Evolutionary conservation across 164 flowering plant genomes (phyloP).

Genomic region (Kingdonia uniflora): DNA sequence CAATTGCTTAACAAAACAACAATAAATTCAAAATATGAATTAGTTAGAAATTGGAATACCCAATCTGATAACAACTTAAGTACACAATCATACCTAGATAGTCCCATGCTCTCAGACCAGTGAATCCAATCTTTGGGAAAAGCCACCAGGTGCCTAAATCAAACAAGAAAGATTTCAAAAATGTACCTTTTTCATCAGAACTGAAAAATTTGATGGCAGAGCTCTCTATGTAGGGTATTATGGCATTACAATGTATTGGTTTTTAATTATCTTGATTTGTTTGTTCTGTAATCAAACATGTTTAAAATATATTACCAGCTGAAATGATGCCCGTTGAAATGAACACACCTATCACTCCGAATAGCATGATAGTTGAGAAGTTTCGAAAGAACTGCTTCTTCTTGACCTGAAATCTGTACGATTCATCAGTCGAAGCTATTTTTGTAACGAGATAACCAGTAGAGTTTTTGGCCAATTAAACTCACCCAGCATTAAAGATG

Average conservation of each 20-base stretch:
- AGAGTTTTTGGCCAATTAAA: background rate
- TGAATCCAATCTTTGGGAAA: constrained; percentile 56
- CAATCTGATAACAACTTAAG: background rate
- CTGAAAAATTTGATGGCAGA: too few relatives aligned
- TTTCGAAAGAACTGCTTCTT: constrained; percentile 92
- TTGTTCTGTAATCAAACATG: too few relatives aligned
- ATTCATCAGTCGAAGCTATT: background rate
- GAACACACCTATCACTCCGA: constrained; percentile 84
- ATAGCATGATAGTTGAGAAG: constrained; percentile 65
- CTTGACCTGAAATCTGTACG: constrained; percentile 84
- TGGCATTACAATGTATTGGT: too few relatives aligned
- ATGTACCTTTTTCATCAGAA: background rate
- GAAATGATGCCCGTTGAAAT: constrained; percentile 53
- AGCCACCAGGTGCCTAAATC: constrained; percentile 68
- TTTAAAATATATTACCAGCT: constrained; percentile 34
- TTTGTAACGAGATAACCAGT: background rate
- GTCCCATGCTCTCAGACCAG: constrained; percentile 44
- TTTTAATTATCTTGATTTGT: too few relatives aligned
- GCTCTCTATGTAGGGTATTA: too few relatives aligned
- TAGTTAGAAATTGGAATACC: background rate
- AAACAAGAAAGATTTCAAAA: constrained; percentile 1
- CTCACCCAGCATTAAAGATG: constrained; percentile 92
- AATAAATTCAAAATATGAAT: background rate
- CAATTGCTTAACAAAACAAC: constrained; percentile 46
- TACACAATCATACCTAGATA: constrained; percentile 52